A percentile compares a stretch with the other conserved stretches of the same genome.
These are phyloP conservation scores for Escallonia rubra DNA, from an alignment of 129 eudicot genomes.

Conservation along the genomic window DNA sequence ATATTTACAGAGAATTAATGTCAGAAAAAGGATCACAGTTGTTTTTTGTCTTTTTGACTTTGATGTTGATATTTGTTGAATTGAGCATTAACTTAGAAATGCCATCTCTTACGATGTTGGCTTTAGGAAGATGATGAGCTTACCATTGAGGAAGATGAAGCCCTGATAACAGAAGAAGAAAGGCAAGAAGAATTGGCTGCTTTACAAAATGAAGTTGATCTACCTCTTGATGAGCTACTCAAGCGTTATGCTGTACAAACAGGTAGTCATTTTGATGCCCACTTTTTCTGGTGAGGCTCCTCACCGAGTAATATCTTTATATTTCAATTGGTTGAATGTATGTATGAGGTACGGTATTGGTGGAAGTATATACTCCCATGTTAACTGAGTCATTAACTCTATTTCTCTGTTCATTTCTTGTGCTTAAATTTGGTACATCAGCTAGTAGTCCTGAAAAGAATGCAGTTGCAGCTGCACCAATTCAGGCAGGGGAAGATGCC, in stretches of 20 bases:
- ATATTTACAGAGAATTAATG: background rate
- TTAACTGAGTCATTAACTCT: background rate
- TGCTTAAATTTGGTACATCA: background rate
- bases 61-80: background rate
- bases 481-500: slow-evolving; percentile 22
- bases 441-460: slow-evolving; percentile 32
- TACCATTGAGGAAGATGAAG: slow-evolving; percentile 95
- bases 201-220: slow-evolving; percentile 78
- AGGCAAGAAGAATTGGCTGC: slow-evolving; percentile 82
- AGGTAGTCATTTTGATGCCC: slow-evolving; percentile 34
- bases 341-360: background rate
- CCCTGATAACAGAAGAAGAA: slow-evolving; percentile 80
- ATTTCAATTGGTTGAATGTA: background rate
- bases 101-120: slow-evolving; percentile 18
- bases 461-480: slow-evolving; percentile 25
- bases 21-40: background rate
- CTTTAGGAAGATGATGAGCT: slow-evolving; percentile 98
- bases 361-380: background rate
- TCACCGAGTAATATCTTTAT: background rate
- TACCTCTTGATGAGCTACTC: slow-evolving; percentile 84
- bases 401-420: background rate
- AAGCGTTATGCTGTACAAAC: slow-evolving; percentile 52
- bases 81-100: slow-evolving; percentile 23
- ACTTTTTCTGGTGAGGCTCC: background rate
- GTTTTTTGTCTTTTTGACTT: background rate